Base-by-base conservation (phyloP, 73 alveolate species). In the Paraurostyla sp. region DNA sequence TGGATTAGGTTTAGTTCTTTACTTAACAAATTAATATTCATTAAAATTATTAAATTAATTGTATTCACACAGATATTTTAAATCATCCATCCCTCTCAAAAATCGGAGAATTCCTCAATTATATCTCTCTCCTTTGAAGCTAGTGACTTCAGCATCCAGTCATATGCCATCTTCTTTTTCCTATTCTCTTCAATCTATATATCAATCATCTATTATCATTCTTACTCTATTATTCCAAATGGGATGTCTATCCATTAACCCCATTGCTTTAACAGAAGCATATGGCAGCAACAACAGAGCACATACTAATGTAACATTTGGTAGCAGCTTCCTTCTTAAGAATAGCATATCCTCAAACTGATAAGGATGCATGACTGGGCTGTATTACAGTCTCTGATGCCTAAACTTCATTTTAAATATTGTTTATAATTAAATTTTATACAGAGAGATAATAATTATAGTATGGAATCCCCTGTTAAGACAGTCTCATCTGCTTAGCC, bases 71-170 rank as follows among this genome's bases (percentile, higher is more conserved):
- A n/a, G n/a, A n/a, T n/a, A n/a, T 46, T 46, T 46, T 46, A 20
- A 20, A 20, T 13, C 58, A 13, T 20, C 58, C 13, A 46, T 15
- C 13, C 58, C 58, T 20, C 4, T 69, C 83, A 69, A 35, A 11
- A 69, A 40, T 69, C 83, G 16, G 83, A 69, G 33, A 69, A 40
- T 25, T 69, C 83, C 4, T 69, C 83, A 69, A 69, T 36, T 22
- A 69, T 36, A 33, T 69, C 83, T 27, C 38, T 36, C 33, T 69
- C 83, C 33, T 69, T 69, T 20, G 30, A 57, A 2, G 83, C n/a
- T 43, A 69, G 36, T 1, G 83, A 69, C 33, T 69, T 69, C 22
- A 69, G 23, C 83, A 69, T 69, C 83, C 83, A 69, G 62, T 69
- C 83, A 23, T 35, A 69, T 33, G 83, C 83, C 83, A 69, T 69